Percentiles rank a stretch among this genome's conserved stretches.
Evolutionary conservation across 2,329 filamentous ascomycete species (phyloP).

Genomic region (Lecanosticta acicola): DNA sequence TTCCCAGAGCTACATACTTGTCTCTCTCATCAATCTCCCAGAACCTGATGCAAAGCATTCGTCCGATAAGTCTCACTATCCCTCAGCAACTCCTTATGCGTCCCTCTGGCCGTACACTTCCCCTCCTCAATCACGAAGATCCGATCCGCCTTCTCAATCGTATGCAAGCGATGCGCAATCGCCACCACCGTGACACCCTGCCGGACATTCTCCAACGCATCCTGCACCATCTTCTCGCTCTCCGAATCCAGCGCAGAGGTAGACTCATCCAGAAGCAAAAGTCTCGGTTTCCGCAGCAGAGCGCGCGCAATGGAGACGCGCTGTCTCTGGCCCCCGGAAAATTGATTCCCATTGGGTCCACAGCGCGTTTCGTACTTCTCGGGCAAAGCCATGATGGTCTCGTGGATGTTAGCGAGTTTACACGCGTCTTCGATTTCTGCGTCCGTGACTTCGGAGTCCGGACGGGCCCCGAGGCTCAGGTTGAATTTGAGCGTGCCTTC

Average conservation of each 20-base stretch:
- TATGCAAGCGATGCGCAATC: constrained; percentile 42
- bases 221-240: constrained; percentile 37
- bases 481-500: constrained; percentile 42
- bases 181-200: constrained; percentile 37
- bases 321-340: constrained; percentile 42
- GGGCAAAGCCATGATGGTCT: constrained; percentile 58
- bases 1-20: neutral
- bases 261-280: constrained; percentile 40
- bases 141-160: constrained; percentile 38
- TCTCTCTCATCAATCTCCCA: constrained; percentile 37
- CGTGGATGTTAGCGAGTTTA: constrained; percentile 63
- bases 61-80: constrained; percentile 18
- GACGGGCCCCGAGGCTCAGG: constrained; percentile 40
- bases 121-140: constrained; percentile 47
- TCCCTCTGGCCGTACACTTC: constrained; percentile 44
- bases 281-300: constrained; percentile 38
- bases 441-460: constrained; percentile 50
- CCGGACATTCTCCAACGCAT: constrained; percentile 35
- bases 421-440: constrained; percentile 63
- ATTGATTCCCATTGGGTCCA: constrained; percentile 37
- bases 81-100: constrained; percentile 39
- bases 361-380: constrained; percentile 59
- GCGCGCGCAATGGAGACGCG: constrained; percentile 41
- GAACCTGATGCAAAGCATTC: constrained; percentile 22
- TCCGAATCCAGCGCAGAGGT: constrained; percentile 42